These are phyloP conservation scores for Lactarius hengduanensis DNA, from an alignment of 768 basidiomycete species.

Conservation along the genomic window DNA sequence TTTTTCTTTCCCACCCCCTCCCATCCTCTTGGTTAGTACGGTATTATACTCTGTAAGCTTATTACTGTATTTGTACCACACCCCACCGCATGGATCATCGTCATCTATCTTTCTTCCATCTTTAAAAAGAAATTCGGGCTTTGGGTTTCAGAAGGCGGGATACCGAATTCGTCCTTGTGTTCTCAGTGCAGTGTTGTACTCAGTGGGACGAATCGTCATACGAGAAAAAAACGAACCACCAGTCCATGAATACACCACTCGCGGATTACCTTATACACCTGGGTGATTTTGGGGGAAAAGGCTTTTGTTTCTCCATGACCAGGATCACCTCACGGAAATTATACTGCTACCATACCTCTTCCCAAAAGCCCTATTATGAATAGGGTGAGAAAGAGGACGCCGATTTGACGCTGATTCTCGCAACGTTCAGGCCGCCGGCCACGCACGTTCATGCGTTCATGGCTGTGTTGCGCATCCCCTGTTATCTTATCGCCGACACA, in stretches of 20 bases:
- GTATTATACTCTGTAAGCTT: slow-evolving; percentile 22
- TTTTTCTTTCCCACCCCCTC: not conserved
- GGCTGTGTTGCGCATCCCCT: too few relatives aligned
- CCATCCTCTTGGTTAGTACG: not conserved
- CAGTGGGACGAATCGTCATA: not conserved
- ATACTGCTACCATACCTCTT: too few relatives aligned
- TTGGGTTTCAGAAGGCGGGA: not conserved
- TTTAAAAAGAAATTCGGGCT: not conserved
- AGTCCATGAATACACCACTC: too few relatives aligned
- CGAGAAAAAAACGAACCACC: not conserved
- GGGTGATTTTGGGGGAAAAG: not conserved
- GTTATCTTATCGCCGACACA: too few relatives aligned
- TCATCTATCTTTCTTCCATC: not conserved
- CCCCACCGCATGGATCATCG: slow-evolving; percentile 8
- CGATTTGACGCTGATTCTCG: too few relatives aligned
- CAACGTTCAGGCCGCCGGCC: too few relatives aligned
- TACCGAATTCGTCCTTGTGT: not conserved
- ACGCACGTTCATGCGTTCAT: too few relatives aligned
- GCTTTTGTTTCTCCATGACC: too few relatives aligned
- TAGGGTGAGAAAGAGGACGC: too few relatives aligned
- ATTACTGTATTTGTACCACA: slow-evolving; percentile 18
- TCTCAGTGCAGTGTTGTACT: too few relatives aligned
- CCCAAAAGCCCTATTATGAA: too few relatives aligned
- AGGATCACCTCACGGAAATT: too few relatives aligned
- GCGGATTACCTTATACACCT: not conserved